Conservation (phyloP, 2,329 filamentous ascomycete genomes). For the Trichoderma sp. region DNA sequence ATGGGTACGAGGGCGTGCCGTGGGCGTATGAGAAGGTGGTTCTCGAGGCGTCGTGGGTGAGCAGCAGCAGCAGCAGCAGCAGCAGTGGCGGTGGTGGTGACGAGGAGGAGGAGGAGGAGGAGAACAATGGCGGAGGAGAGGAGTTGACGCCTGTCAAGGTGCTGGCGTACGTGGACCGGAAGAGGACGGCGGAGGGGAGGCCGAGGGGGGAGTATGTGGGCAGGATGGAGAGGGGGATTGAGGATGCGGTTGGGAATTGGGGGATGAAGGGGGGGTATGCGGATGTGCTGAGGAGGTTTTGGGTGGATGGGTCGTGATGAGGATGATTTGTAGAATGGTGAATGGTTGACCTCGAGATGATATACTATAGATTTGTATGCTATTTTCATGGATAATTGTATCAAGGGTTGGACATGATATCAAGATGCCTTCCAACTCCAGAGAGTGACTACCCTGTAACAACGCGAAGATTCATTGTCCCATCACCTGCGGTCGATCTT, state of each 20-base stretch:
- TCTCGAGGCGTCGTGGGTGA: constrained; percentile 38
- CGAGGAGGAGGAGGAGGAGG: constrained; percentile 2
- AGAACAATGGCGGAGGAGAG: constrained; percentile 15
- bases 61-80: constrained; percentile 29
- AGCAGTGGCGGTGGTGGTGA: neutral
- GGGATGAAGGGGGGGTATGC: constrained; percentile 61
- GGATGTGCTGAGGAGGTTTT: constrained; percentile 56
- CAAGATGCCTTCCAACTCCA: no score
- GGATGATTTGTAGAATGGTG: no score
- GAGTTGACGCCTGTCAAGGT: constrained; percentile 39
- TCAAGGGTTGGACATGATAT: no score
- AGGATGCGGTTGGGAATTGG: constrained; percentile 56
- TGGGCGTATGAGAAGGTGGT: constrained; percentile 59
- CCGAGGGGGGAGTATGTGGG: constrained; percentile 62
- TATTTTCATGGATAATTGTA: no score
- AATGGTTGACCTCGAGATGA: no score
- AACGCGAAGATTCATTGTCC: no score
- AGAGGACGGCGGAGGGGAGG: constrained; percentile 42
- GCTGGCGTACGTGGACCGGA: constrained; percentile 63
- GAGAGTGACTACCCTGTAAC: no score
- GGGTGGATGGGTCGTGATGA: constrained; percentile 28
- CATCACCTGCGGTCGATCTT: no score
- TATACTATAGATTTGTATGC: no score
- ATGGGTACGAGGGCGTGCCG: constrained; percentile 65
- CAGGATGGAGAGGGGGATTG: constrained; percentile 65